A percentile compares a stretch with the other conserved stretches of the same genome.
Evolutionary conservation across 2,329 filamentous ascomycete genomes (phyloP).

Genomic region (Pleoardoris graminearum): DNA sequence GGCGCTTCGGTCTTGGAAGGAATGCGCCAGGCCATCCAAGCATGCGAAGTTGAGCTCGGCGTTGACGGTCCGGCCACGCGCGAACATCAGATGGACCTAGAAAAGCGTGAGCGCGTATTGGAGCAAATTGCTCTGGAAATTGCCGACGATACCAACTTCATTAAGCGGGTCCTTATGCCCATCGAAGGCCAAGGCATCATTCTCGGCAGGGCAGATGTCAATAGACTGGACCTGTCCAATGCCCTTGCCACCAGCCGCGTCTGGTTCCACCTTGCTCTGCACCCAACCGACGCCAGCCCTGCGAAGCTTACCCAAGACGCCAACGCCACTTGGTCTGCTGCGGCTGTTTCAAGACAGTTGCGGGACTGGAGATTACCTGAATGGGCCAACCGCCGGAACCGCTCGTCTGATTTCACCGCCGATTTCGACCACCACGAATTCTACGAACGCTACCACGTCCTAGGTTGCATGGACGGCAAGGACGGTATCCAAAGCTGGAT

Average conservation of each 20-base stretch:
- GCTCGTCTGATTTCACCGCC: conserved; percentile 90
- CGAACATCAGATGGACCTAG: conserved; percentile 76
- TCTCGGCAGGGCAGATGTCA: conserved; percentile 66
- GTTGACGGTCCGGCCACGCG: conserved; percentile 68
- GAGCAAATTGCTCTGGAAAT: conserved; percentile 85
- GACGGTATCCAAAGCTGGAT: conserved; percentile 96
- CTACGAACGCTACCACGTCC: conserved; percentile 73
- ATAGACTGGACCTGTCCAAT: conserved; percentile 75
- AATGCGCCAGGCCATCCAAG: conserved; percentile 79
- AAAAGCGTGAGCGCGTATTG: conserved; percentile 79
- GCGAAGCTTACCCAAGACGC: conserved; percentile 72
- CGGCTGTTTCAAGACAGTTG: conserved; percentile 87
- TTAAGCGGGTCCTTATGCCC: conserved; percentile 81
- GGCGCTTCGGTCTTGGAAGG: conserved; percentile 85
- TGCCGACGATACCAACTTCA: conserved; percentile 80
- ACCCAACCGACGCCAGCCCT: conserved; percentile 86
- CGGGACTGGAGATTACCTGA: conserved; percentile 92
- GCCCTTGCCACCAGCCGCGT: conserved; percentile 81
- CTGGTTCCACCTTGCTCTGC: conserved; percentile 92
- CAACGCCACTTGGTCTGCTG: conserved; percentile 88
- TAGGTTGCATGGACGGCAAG: conserved; percentile 86
- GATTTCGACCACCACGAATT: conserved; percentile 97
- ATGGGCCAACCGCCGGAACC: conserved; percentile 93
- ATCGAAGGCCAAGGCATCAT: conserved; percentile 76
- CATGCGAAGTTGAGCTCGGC: conserved; percentile 77